These are phyloP conservation scores for Aspergillus phoenicis DNA, from an alignment of 2,329 filamentous ascomycete species.

Conservation along the genomic window DNA sequence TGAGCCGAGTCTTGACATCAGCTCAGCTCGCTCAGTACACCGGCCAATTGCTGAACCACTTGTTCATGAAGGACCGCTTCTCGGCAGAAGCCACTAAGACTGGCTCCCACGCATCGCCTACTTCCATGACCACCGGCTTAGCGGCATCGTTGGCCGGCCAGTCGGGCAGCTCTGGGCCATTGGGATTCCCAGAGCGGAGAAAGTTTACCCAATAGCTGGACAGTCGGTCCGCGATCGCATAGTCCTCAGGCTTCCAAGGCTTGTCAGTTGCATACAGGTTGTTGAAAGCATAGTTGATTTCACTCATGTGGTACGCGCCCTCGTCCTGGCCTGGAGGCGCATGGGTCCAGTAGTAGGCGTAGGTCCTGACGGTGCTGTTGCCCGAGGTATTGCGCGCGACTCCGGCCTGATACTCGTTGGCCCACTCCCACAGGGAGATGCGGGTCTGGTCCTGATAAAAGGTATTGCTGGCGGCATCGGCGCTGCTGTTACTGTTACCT, in stretches of 20 bases:
- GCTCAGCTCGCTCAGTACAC: neutral
- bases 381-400: slow-evolving; percentile 19
- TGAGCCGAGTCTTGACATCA: too few species aligned
- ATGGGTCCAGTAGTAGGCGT: slow-evolving; percentile 35
- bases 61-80: neutral
- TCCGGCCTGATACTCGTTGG: slow-evolving; percentile 25
- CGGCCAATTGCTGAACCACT: neutral
- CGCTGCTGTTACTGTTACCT: neutral
- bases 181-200: neutral
- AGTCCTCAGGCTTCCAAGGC: neutral
- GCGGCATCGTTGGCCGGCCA: neutral
- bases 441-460: slow-evolving; percentile 28
- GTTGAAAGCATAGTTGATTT: slow-evolving; percentile 37
- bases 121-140: neutral
- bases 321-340: slow-evolving; percentile 26
- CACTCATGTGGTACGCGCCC: slow-evolving; percentile 34
- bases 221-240: neutral
- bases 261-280: neutral
- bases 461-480: slow-evolving; percentile 22
- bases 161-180: neutral
- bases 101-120: neutral
- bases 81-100: neutral
- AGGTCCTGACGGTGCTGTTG: slow-evolving; percentile 19
- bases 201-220: slow-evolving; percentile 2
- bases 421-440: slow-evolving; percentile 30